Evolutionary conservation across 1,139 yeast species (phyloP).

Genomic region (Protomyces arabidopsidicola): DNA sequence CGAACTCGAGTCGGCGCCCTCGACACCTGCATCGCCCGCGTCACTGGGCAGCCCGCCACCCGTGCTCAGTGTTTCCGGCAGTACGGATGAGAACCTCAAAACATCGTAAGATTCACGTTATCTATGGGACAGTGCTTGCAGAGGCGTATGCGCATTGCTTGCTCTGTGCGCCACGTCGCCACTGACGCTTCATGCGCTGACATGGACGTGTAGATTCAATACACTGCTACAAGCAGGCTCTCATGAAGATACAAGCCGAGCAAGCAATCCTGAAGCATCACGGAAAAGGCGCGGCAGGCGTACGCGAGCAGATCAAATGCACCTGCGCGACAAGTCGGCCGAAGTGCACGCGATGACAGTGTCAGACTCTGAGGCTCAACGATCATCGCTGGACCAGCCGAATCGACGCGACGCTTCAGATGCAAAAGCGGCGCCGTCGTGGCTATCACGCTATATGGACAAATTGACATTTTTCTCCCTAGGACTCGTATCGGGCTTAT

Average conservation of each 20-base stretch:
- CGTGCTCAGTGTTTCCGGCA: constrained; percentile 1
- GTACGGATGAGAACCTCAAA: constrained; percentile 18
- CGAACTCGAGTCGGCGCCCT: constrained; percentile 21
- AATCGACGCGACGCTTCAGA: no score
- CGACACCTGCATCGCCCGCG: constrained; percentile 10
- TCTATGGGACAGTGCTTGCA: no score
- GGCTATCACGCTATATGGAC: background rate
- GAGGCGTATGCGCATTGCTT: background rate
- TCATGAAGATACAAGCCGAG: no score
- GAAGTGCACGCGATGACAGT: no score
- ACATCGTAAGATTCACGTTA: constrained; percentile 1
- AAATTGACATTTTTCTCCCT: background rate
- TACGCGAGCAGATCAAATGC: background rate
- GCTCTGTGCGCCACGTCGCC: background rate
- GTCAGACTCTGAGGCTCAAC: no score
- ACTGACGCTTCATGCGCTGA: no score
- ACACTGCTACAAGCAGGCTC: background rate
- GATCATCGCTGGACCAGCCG: no score
- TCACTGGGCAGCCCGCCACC: constrained; percentile 4
- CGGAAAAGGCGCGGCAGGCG: no score
- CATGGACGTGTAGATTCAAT: background rate
- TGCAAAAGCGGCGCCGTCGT: background rate
- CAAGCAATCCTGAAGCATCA: no score
- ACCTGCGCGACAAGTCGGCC: no score
- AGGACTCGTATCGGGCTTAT: background rate